phyloP scores from a whole-genome alignment of 345 rosid species.

The Eucalyptus marginata region DNA sequence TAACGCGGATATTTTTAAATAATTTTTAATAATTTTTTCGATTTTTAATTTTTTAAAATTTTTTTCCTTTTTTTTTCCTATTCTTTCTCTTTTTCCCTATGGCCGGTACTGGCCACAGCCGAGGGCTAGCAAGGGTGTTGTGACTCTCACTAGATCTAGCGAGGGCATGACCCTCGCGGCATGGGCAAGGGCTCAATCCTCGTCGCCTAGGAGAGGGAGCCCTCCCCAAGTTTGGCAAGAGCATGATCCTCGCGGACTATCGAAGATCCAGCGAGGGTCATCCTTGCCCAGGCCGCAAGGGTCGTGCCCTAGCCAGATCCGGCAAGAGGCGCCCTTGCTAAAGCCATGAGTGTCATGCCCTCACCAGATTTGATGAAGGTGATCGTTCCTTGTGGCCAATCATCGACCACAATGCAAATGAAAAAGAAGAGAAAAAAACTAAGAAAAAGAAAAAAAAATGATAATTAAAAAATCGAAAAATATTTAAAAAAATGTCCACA shows the following conservation, averaged over 20 bases:
- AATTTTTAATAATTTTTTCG: no score
- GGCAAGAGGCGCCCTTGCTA: accelerated
- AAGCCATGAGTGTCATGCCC: no score
- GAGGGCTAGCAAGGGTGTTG: accelerated
- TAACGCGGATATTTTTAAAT: accelerated
- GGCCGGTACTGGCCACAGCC: accelerated
- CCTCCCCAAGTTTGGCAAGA: no score
- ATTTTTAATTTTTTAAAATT: accelerated
- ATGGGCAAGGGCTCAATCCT: no score
- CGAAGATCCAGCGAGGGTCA: accelerated
- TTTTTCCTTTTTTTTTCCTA: accelerated
- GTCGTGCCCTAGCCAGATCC: accelerated
- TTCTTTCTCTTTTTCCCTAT: no score
- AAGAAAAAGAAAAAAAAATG: no score
- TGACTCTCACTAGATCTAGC: accelerated
- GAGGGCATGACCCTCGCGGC: accelerated
- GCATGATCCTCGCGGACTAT: accelerated
- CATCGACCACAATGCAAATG: accelerated
- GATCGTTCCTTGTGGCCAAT: no score
- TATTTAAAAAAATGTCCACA: no score
- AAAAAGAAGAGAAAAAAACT: no score
- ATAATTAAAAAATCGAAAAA: no score
- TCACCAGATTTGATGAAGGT: accelerated
- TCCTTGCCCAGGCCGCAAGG: accelerated
- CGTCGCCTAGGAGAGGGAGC: accelerated